Percentiles rank a stretch among this genome's conserved stretches.
Evolutionary conservation across 495 filamentous ascomycete genomes (phyloP).

Genomic region (Symbiotaphrina buchneri): DNA sequence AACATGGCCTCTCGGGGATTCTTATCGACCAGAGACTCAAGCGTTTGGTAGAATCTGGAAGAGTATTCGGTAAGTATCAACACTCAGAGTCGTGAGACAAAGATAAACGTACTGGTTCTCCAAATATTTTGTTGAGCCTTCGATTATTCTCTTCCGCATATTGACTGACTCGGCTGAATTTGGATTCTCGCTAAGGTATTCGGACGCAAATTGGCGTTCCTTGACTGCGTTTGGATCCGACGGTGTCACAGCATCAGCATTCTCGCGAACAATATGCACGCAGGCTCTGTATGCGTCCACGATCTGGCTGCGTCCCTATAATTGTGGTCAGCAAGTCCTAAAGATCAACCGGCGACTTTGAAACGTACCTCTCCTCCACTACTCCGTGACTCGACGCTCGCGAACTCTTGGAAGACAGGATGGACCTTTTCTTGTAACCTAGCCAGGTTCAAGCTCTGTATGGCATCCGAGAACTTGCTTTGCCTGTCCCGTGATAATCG

Average conservation of each 20-base stretch:
- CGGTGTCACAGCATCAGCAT: slow-evolving; percentile 23
- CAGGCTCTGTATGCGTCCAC: slow-evolving; percentile 60
- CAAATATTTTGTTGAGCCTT: slow-evolving; percentile 51
- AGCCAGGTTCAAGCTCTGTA: slow-evolving; percentile 50
- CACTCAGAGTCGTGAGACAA: not conserved
- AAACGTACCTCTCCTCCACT: slow-evolving; percentile 32
- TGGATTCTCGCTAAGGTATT: slow-evolving; percentile 48
- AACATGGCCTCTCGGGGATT: slow-evolving; percentile 75
- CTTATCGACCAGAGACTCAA: slow-evolving; percentile 53
- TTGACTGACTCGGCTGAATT: slow-evolving; percentile 33
- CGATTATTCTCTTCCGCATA: slow-evolving; percentile 51
- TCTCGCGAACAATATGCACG: slow-evolving; percentile 48
- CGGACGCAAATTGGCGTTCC: slow-evolving; percentile 53
- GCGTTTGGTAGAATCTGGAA: slow-evolving; percentile 41
- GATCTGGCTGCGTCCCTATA: slow-evolving; percentile 31
- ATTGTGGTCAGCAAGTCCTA: not conserved
- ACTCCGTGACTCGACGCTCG: slow-evolving; percentile 40
- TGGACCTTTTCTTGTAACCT: slow-evolving; percentile 39
- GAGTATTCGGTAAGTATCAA: not conserved
- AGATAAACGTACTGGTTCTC: slow-evolving; percentile 30
- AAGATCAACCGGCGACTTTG: not conserved
- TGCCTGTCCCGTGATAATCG: slow-evolving; percentile 62
- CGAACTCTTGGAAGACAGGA: slow-evolving; percentile 50
- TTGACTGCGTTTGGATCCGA: slow-evolving; percentile 30
- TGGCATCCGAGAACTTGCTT: slow-evolving; percentile 47